Evolutionary conservation across 352 stramenopile species (phyloP), one percentile per base, ranked within the genome.

Genomic region (Globisporangium cederbergense): DNA sequence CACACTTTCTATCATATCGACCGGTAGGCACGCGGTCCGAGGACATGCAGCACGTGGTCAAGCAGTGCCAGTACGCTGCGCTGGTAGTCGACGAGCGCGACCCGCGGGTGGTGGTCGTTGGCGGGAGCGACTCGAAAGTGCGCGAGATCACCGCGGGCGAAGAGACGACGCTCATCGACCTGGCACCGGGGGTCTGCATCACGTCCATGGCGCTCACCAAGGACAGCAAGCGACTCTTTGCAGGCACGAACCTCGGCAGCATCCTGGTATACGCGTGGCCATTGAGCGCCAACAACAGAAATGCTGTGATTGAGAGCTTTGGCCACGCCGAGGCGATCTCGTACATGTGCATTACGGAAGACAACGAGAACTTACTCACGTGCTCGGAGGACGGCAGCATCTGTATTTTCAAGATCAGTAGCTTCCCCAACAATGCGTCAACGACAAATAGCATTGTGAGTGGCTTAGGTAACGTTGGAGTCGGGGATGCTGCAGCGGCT

Each of bases 61-160:
- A 94, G 64, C 83, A 92, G 16, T 91, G 81, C 28, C 84, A 92
- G 59, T 91, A 92, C 50, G 62, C 81, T 34, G 68, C 80, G 7
- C 66, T 90, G 13, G 78, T 76, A 3, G 73, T 86, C 3, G 86
- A 92, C 50, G 61, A 75, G 25, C 53, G 68, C 20, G 79, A 91
- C 53, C 65, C 73, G 6, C 85, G 75, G 30, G 43, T 84, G 25
- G 77, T 83, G 2, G 85, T 86, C 28, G 82, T 72, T 0, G 73
- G 74, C 2, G 85, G 85, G 8, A 90, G 75, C 16, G 85, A 94
- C 57, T 73, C 79, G 4, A 88, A 88, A 49, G 72, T 94, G 25
- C 78, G 85, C 8, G 81, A 91, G 61, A 73, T 94, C 38, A 71
- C 74, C 3, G 67, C 65, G 3, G 83, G 79, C 2, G 85, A 94